Evolutionary conservation across 176 grass and related monocot species (phyloP).

Genomic region (Carex littledalei): DNA sequence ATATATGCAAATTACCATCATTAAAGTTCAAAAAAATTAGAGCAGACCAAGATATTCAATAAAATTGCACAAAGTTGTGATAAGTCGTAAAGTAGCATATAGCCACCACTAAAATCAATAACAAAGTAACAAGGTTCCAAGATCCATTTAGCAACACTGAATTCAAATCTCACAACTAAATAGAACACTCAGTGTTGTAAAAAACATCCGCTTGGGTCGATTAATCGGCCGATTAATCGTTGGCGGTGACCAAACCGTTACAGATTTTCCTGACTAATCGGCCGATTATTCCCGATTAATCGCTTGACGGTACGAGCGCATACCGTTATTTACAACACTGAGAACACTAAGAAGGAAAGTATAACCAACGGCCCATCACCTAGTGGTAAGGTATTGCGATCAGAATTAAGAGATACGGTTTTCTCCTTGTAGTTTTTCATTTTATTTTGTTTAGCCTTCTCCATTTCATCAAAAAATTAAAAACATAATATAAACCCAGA

Average conservation of each 20-base stretch:
- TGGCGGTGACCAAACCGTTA: too few relatives aligned
- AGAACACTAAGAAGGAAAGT: neutral
- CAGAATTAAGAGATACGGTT: neutral
- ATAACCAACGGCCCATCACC: neutral
- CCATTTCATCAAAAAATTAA: constrained; percentile 14
- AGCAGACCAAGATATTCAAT: neutral
- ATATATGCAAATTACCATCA: neutral
- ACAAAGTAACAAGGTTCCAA: neutral
- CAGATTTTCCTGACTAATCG: too few relatives aligned
- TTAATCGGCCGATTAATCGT: too few relatives aligned
- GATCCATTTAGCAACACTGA: neutral
- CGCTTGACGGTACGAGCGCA: too few relatives aligned
- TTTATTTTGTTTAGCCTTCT: neutral
- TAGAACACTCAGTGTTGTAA: neutral
- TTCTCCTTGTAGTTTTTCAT: neutral
- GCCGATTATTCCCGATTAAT: too few relatives aligned
- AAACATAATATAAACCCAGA: constrained; percentile 3
- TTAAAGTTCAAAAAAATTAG: neutral
- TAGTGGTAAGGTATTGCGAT: neutral
- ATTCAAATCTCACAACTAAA: neutral
- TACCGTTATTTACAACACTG: too few relatives aligned
- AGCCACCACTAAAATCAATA: neutral
- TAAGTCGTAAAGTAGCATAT: neutral
- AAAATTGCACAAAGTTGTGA: neutral
- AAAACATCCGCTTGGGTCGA: too few relatives aligned